Evolutionary conservation across 2,329 filamentous ascomycete species (phyloP).

Genomic region (Nannizzia gypsea): DNA sequence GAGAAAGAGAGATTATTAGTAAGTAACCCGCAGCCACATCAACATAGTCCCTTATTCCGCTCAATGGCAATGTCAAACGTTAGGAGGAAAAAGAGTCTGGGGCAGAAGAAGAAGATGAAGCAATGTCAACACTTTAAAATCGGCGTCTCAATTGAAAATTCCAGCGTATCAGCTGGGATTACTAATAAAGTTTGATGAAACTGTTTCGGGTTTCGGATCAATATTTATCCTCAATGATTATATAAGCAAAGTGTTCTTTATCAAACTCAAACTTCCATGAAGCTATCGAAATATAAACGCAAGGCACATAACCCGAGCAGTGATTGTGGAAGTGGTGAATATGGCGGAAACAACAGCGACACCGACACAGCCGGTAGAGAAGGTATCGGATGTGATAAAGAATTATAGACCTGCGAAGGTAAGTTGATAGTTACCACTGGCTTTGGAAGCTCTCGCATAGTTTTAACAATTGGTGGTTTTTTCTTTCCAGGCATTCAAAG

Average conservation of each 20-base stretch:
- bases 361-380: constrained; percentile 26
- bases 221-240: not conserved
- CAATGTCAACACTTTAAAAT: not conserved
- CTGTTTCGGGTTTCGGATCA: not conserved
- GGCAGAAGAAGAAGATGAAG: not conserved
- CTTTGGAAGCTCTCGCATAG: not conserved
- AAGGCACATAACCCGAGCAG: not conserved
- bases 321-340: not conserved
- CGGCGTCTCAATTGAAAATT: not conserved
- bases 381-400: constrained; percentile 65
- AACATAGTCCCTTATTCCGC: not conserved
- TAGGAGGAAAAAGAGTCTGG: not conserved
- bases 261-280: not conserved
- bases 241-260: not conserved
- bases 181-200: not conserved
- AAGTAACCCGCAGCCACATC: not conserved
- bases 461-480: constrained; percentile 5
- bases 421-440: constrained; percentile 16
- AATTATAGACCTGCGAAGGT: constrained; percentile 73
- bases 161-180: not conserved
- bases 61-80: not conserved
- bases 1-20: constrained; percentile 1
- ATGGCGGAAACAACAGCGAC: constrained; percentile 20
- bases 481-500: constrained; percentile 22
- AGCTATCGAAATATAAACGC: not conserved